A percentile compares a stretch with the other conserved stretches of the same genome.
These are phyloP conservation scores for Copromyces sp. DNA, from an alignment of 495 filamentous ascomycete species.

Conservation along the genomic window DNA sequence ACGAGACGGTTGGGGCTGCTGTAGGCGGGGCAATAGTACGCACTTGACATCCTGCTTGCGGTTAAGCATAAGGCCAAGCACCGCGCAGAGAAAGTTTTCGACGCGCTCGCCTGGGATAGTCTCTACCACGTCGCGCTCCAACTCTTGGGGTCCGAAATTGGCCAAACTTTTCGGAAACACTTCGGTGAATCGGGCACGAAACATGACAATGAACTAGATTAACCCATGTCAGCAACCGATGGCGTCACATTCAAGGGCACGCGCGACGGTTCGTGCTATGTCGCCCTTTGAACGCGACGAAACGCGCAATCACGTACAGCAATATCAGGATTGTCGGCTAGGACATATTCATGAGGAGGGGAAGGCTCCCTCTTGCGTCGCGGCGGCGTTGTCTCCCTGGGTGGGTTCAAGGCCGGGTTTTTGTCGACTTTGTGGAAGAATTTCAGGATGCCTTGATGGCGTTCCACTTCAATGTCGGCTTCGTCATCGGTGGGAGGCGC, in stretches of 20 bases:
- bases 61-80: constrained; percentile 81
- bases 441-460: constrained; percentile 43
- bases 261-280: constrained; percentile 34
- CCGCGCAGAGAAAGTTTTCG: constrained; percentile 79
- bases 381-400: constrained; percentile 48
- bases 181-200: constrained; percentile 84
- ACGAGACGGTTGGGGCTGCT: background rate
- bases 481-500: constrained; percentile 45
- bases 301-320: constrained; percentile 52
- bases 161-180: constrained; percentile 75
- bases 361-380: constrained; percentile 67
- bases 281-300: constrained; percentile 18
- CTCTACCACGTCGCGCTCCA: constrained; percentile 78
- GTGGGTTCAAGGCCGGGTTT: constrained; percentile 22
- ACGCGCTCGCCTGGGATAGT: constrained; percentile 68
- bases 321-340: constrained; percentile 81
- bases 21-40: constrained; percentile 29
- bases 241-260: constrained; percentile 18
- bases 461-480: constrained; percentile 35
- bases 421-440: constrained; percentile 45
- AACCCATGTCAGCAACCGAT: constrained; percentile 15
- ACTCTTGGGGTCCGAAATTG: constrained; percentile 89
- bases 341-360: constrained; percentile 77
- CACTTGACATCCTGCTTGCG: constrained; percentile 98
- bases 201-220: constrained; percentile 90